Percentiles rank a stretch among this genome's conserved stretches.
Conservation (phyloP, 2,329 filamentous ascomycete species). For the Aspergillus sp. region DNA sequence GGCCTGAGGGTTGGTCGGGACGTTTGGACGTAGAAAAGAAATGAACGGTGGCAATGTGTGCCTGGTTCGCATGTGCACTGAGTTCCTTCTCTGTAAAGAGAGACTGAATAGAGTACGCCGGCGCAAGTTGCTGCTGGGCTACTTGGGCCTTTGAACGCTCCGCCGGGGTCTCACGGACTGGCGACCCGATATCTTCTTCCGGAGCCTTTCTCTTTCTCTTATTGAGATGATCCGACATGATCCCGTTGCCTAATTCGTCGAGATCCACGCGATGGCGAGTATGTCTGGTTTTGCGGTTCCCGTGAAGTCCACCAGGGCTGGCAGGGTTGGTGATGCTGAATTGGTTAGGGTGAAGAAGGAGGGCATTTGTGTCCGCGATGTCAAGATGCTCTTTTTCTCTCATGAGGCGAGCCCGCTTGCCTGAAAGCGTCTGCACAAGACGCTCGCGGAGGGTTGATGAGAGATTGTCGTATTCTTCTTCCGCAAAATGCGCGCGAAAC, state of each 20-base stretch:
- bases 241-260: conserved; percentile 52
- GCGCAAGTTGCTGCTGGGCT: conserved; percentile 57
- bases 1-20: conserved; percentile 40
- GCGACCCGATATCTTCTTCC: conserved; percentile 61
- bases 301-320: conserved; percentile 60
- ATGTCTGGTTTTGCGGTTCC: conserved; percentile 63
- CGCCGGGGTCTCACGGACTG: conserved; percentile 52
- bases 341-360: conserved; percentile 65
- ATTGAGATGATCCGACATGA: conserved; percentile 49
- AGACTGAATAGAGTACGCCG: conserved; percentile 61
- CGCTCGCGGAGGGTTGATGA: conserved; percentile 61
- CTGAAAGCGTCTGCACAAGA: conserved; percentile 57
- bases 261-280: conserved; percentile 58
- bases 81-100: conserved; percentile 69
- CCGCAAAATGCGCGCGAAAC: conserved; percentile 61
- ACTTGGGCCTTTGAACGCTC: conserved; percentile 55
- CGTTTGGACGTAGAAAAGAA: conserved; percentile 58
- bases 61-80: conserved; percentile 60
- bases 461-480: conserved; percentile 62
- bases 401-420: conserved; percentile 58
- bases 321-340: conserved; percentile 66
- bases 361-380: conserved; percentile 64
- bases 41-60: conserved; percentile 58
- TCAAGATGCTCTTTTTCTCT: conserved; percentile 68
- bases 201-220: conserved; percentile 60